Conservation (phyloP, 2,329 filamentous ascomycete species). For the Alternaria dauci region DNA sequence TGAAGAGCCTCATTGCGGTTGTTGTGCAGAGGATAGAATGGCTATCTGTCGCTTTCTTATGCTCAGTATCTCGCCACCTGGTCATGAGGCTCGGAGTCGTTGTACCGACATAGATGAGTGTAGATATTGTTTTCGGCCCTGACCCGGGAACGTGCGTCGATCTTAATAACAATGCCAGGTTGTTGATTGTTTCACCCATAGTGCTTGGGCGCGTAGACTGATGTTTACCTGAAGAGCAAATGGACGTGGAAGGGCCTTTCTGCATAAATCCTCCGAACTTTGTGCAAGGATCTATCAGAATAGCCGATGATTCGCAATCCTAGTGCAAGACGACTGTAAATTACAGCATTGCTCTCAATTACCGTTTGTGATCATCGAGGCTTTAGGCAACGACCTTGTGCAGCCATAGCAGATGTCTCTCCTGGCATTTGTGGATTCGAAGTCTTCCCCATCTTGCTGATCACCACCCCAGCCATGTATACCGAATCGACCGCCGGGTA, state of each 20-base stretch:
- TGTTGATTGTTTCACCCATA: neutral
- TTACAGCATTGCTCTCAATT: constrained; percentile 1
- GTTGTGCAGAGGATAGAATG: neutral
- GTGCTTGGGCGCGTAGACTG: neutral
- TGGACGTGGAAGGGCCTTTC: neutral
- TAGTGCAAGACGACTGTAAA: neutral
- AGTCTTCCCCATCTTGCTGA: constrained; percentile 55
- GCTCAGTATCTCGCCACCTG: neutral
- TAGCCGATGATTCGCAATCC: neutral
- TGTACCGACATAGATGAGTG: neutral
- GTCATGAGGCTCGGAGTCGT: neutral
- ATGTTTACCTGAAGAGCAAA: neutral
- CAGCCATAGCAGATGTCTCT: constrained; percentile 74
- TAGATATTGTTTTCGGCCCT: neutral
- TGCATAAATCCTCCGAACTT: neutral
- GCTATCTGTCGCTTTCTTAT: neutral
- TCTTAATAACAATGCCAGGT: neutral
- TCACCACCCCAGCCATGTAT: constrained; percentile 68
- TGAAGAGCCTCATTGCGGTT: constrained; percentile 4
- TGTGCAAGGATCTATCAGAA: neutral
- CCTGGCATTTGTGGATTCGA: constrained; percentile 26
- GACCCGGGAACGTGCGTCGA: neutral
- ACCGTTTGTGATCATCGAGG: neutral
- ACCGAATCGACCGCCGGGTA: constrained; percentile 70
- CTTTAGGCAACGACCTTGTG: constrained; percentile 62